These are phyloP conservation scores for Chenopodium album DNA, from an alignment of 148 eudicot genomes.

Conservation along the genomic window DNA sequence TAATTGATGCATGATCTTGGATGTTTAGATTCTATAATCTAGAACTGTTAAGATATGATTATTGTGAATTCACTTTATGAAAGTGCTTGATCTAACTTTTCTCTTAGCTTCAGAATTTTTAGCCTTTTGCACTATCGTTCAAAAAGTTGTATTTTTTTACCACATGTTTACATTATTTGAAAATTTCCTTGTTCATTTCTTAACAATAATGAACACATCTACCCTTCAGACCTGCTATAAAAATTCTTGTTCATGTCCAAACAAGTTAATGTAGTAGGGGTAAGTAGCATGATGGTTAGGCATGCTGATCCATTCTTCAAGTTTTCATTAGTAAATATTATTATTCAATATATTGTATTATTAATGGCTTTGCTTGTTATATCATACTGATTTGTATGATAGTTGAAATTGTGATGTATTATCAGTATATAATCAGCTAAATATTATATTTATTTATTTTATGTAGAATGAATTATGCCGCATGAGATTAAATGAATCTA, in stretches of 20 bases:
- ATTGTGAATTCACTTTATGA: not conserved
- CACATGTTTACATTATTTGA: not conserved
- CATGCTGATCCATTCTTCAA: not conserved
- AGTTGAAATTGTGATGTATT: not conserved
- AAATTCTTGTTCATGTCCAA: not conserved
- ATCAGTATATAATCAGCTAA: not conserved
- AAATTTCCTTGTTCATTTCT: not conserved
- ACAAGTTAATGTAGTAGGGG: not conserved
- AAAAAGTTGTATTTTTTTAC: not conserved
- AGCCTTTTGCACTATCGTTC: not conserved
- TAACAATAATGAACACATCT: not conserved
- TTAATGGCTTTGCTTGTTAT: not conserved
- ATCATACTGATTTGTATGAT: not conserved
- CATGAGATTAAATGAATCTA: conserved; percentile 60
- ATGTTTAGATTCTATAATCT: not conserved
- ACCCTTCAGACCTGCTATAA: not conserved
- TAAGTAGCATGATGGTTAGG: not conserved
- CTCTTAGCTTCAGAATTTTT: not conserved
- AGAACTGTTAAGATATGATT: not conserved
- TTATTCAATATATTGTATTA: not conserved
- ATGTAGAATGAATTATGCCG: conserved; percentile 89
- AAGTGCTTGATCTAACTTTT: not conserved
- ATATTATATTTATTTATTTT: conserved; percentile 10
- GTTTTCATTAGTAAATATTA: not conserved
- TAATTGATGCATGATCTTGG: not conserved